Percentiles rank a stretch among this genome's conserved stretches.
phyloP scores from a whole-genome alignment of 306 rosid species.

The Trifolium subterraneum region DNA sequence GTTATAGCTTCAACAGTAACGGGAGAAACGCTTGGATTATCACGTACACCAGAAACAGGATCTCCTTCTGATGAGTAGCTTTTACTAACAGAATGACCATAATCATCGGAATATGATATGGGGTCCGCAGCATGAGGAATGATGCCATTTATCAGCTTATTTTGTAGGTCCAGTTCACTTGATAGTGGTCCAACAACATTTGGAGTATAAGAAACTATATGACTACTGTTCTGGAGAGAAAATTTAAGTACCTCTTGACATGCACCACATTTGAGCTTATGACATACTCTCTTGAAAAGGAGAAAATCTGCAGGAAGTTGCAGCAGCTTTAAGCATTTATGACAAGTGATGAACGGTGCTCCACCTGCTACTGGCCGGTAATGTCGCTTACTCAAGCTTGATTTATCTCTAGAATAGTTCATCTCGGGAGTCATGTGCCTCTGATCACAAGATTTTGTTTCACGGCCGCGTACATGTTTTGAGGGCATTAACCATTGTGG shows the following conservation, averaged over 20 bases:
- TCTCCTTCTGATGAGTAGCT: constrained; percentile 69
- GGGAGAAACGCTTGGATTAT: constrained; percentile 37
- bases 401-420: constrained; percentile 59
- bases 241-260: constrained; percentile 84
- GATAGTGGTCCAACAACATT: constrained; percentile 47
- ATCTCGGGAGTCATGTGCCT: constrained; percentile 49
- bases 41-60: constrained; percentile 37
- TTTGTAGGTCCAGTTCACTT: constrained; percentile 47
- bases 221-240: constrained; percentile 63
- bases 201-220: constrained; percentile 56
- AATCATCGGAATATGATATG: constrained; percentile 72
- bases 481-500: constrained; percentile 53
- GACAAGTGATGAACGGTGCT: constrained; percentile 81
- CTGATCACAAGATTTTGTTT: constrained; percentile 56
- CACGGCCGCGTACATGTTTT: constrained; percentile 50
- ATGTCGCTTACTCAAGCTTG: constrained; percentile 59
- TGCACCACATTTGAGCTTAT: constrained; percentile 75
- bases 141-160: constrained; percentile 37
- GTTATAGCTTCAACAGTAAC: constrained; percentile 40
- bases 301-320: constrained; percentile 91
- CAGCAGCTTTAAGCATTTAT: constrained; percentile 64
- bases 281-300: constrained; percentile 66
- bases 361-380: constrained; percentile 89
- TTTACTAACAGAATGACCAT: constrained; percentile 51
- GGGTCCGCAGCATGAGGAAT: constrained; percentile 51